Evolutionary conservation across 768 basidiomycete genomes (phyloP).

Genomic region (Lactifluus subvellereus): DNA sequence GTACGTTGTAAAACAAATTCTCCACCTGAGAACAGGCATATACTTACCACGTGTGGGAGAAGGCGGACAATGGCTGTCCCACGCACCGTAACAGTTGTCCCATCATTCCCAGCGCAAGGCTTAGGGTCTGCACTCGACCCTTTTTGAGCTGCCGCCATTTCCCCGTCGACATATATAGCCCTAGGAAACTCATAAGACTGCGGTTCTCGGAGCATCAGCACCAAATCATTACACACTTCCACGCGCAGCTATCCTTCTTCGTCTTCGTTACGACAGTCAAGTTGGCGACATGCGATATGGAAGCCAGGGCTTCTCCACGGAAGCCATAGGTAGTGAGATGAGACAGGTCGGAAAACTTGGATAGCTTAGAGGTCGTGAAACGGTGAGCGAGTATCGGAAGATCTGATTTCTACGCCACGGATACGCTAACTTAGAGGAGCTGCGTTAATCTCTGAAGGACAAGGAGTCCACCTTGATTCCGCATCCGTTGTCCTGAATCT

Average conservation of each 20-base stretch:
- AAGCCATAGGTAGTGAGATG: constrained; percentile 91
- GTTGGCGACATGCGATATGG: constrained; percentile 90
- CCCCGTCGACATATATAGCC: constrained; percentile 62
- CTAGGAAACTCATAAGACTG: background rate
- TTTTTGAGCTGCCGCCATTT: constrained; percentile 60
- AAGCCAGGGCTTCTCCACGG: constrained; percentile 93
- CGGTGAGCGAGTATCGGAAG: constrained; percentile 88
- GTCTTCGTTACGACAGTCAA: constrained; percentile 90
- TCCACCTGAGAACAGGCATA: constrained; percentile 57
- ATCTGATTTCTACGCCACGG: constrained; percentile 61
- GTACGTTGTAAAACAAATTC: constrained; percentile 92
- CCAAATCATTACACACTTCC: constrained; percentile 63
- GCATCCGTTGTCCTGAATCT: constrained; percentile 95
- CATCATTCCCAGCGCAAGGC: constrained; percentile 91
- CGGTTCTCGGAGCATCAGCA: background rate
- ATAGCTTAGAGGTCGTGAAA: constrained; percentile 92
- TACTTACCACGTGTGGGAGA: background rate
- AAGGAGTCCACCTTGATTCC: constrained; percentile 74
- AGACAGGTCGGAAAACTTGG: constrained; percentile 78
- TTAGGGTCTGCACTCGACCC: constrained; percentile 73
- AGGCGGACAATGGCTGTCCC: background rate
- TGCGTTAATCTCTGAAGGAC: background rate
- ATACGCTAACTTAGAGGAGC: background rate
- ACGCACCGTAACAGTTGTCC: constrained; percentile 79
- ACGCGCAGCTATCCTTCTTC: constrained; percentile 73